Evolutionary conservation across 1,284 basidiomycete species (phyloP), one percentile per base, ranked within the genome.

Genomic region (Afroboletus lepidellus): DNA sequence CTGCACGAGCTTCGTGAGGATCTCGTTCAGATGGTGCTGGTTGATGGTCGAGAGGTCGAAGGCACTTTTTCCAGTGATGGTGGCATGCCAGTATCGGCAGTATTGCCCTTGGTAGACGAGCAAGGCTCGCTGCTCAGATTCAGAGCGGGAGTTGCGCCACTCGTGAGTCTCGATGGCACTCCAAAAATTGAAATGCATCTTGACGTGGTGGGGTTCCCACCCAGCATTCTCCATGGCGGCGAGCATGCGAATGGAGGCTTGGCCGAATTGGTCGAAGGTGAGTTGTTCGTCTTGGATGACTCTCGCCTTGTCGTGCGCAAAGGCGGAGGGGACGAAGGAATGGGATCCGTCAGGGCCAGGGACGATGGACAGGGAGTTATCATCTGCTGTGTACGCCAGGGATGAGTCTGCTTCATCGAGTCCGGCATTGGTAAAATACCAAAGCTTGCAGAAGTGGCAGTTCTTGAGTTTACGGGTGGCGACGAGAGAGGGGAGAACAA

Each of bases 111-210:
- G 54, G 27, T 39, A 47, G 6, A 29, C 9, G 0, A 57, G 18
- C 8, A 53, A 23, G 0, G 51, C 39, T 1, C 21, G 3, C 8
- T 52, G 46, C 3, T 39, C 5, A 0, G 8, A 27, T 2, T 12
- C 3, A 1, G 25, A 18, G 1, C 29, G 0, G 1, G 41, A 47
- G 11, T 44, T 18, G 12, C 21, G 11, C 45, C 53, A 54, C 1
- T 2, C 0, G 5, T 51, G 49, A 23, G 34, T 43, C 1, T 50
- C 37, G 2, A 54, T 27, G 24, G 20, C 36, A 13, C 27, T 20
- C 38, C 45, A 54, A 30, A 54, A 51, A 0, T 4, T 0, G 20
- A 51, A 5, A 6, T 51, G 41, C 48, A 54, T 54, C 33, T 51
- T 12, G 2, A 54, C 18, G 13, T 54, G 45, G 0, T 23, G 8